Evolutionary conservation across 805 yeast species (phyloP), one percentile per base, ranked within the genome.

Genomic region (Kregervanrija pseudodelftensis): DNA sequence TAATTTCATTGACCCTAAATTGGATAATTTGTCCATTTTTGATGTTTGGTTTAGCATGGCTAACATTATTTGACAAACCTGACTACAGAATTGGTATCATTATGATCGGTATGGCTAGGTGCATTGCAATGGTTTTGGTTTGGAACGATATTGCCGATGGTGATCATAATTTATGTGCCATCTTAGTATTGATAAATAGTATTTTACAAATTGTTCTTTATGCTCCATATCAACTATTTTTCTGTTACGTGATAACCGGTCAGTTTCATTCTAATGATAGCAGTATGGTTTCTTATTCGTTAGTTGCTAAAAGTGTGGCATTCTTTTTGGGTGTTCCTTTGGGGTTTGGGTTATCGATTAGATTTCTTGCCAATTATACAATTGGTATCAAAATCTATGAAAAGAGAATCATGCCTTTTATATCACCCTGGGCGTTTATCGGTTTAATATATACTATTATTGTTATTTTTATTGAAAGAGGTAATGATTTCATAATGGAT

Each of bases 91-190:
- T 60, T 36, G 82, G 82, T 1, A 66, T 78, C n/a, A 74, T 78
- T 30, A 69, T 78, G 73, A 74, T 78, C 39, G 83, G 83, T 1
- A 45, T 74, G 33, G 82, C 80, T 5, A 60, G 82, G 46, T 77
- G 83, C 54, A 76, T 77, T 49, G 83, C 82, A 16, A 77, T 78
- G 82, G 83, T 77, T 1, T 59, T 78, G 41, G 56, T 77, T 28
- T 77, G 82, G 83, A 77, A 73, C 53, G 69, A 73, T 30, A 61
- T 78, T 13, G 77, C 81, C 2, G 68, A 61, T 8, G 82, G 82
- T 5, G 79, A 76, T 53, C 59, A 61, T 39, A 66, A 66, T 36
- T 56, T 74, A 37, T 77, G 83, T 58, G 79, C 77, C 3, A 52
- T 74, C 8, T 51, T 77, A n/a, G 81, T 78, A 2, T 59, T 74